Evolutionary conservation across 2,329 filamentous ascomycete species (phyloP), one percentile per base, ranked within the genome.

Genomic region (Laburnicola sp.): DNA sequence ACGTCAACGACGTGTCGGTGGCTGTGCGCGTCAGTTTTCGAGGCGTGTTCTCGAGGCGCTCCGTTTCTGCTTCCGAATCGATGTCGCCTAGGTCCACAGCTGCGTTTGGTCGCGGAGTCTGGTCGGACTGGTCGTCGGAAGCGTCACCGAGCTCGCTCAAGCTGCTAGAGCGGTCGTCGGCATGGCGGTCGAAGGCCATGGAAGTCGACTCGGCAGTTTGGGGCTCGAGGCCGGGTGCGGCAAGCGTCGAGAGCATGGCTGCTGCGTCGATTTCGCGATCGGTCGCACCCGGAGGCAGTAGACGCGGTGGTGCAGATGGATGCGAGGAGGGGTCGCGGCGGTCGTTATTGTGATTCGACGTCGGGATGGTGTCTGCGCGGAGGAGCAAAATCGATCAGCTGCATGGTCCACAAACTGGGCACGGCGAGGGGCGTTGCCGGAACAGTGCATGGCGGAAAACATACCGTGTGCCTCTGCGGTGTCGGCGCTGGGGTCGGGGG

Each of bases 51-150:
- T 94, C 94, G 53, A 99, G 81, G 52, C 94, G 86, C 75, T 97
- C 92, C 1, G 93, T 97, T 75, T 97, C 93, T 30, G 93, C 93
- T 74, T 97, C 93, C 3, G 92, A 87, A 63, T 88, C 86, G 48
- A 82, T 80, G 45, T 86, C 83, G 28, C 87, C 70, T 41, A 70
- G 42, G 43, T 72, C 63, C 32, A 50, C 44, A 38, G 59, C 59
- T 25, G 51, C 43, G 23, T 57, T 47, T 11, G 62, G 60, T 35
- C 58, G 58, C 32, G 67, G 67, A n/a, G 66, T 70, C 21, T 63
- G 59, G 48, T 70, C 70, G 16, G 69, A 73, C 30, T 70, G 65
- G 27, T 82, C 87, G 57, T 88, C 85, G 45, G 89, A 87, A 56
- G 89, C 86, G 65, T 96, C 70, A 66, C 92, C 91, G 50, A 96